These are phyloP conservation scores for Arxiozyma slooffiae DNA, from an alignment of 1,139 yeast species.

Conservation along the genomic window DNA sequence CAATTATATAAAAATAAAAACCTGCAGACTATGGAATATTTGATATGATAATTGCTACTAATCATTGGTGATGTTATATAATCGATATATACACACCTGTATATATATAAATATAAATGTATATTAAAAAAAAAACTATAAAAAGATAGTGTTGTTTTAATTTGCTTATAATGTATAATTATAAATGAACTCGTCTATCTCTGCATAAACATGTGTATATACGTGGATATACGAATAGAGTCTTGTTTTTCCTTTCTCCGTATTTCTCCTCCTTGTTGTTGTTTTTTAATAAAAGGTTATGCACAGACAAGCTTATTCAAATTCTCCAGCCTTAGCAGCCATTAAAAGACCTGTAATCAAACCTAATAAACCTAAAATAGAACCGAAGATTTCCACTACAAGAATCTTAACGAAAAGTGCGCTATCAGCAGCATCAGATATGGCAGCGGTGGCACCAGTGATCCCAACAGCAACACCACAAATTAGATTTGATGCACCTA, in stretches of 20 bases:
- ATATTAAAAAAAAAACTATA: no score
- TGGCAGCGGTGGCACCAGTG: slow-evolving; percentile 96
- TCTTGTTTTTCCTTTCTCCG: no score
- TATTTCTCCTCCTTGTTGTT: neutral
- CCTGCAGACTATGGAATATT: neutral
- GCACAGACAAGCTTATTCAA: slow-evolving; percentile 30
- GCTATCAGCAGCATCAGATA: slow-evolving; percentile 95
- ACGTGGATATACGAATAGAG: neutral
- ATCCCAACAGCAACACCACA: slow-evolving; percentile 98
- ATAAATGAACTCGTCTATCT: neutral
- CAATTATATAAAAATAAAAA: neutral
- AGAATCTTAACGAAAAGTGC: slow-evolving; percentile 89
- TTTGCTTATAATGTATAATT: neutral
- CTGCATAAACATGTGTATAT: neutral
- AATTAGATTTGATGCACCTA: slow-evolving; percentile 82
- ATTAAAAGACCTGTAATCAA: slow-evolving; percentile 91
- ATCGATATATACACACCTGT: neutral
- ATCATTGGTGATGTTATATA: neutral
- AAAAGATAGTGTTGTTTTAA: neutral
- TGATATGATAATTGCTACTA: neutral
- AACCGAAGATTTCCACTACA: slow-evolving; percentile 94
- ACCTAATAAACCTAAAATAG: slow-evolving; percentile 88
- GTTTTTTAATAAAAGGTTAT: no score
- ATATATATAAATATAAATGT: no score
- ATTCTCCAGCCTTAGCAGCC: slow-evolving; percentile 93